Evolutionary conservation across 2,329 filamentous ascomycete species (phyloP), one percentile per base, ranked within the genome.

Genomic region (Colletotrichum orchidophilum): DNA sequence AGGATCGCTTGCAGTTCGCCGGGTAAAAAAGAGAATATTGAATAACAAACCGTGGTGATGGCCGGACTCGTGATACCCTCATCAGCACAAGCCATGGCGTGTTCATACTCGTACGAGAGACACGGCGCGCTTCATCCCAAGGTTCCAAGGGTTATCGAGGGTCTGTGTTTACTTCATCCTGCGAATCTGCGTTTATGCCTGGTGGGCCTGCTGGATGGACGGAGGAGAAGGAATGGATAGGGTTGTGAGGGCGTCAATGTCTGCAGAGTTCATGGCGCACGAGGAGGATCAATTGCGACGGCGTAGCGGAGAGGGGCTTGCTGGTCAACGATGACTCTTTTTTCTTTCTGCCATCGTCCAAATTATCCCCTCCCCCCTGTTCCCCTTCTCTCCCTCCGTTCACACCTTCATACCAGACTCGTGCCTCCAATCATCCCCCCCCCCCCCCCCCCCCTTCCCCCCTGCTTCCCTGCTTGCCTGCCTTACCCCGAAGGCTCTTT

Each of bases 61-160:
- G n/a, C 58, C 58, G 50, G 33, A 52, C 64, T 63, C 68, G 68
- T 71, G 64, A 71, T 68, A 68, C 63, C 68, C 33, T 71, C 68
- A 68, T 35, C 29, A 58, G 13, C 63, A 57, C 62, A 46, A 57
- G 63, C 57, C 50, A 29, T 55, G 50, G 31, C 49, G 42, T 66
- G 63, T n/a, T 49, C 29, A 35, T 50, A 21, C 49, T 61, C 27
- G 55, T 24, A 42, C 24, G 31, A 42, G 35, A 70, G 53, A 70
- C 55, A 52, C 29, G 31, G 55, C 27, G 35, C 50, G 63, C 50
- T 55, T 66, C 57, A 49, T 46, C 33, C 35, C 49, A 57, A 46
- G 49, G 18, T n/a, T 46, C 6, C 15, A 46, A n/a, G 18, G 57
- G 29, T 42, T 62, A 24, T 26, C 62, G 55, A 66, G 55, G 53